Percentiles rank a stretch among this genome's conserved stretches.
Conservation (phyloP, 202 grass and related monocot species). For the Panicum hallii region DNA sequence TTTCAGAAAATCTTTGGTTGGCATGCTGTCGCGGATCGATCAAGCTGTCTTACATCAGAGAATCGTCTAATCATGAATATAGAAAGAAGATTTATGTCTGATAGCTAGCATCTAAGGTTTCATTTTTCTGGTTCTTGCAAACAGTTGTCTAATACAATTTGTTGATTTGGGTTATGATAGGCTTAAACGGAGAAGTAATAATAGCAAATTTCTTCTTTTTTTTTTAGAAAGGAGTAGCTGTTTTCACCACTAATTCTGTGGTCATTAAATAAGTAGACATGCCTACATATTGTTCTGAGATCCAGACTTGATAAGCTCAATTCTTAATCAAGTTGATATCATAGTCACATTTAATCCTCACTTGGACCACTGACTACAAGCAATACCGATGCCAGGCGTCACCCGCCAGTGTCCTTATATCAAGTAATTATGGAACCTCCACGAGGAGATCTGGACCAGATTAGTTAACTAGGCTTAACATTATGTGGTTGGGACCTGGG, state of each 20-base stretch:
- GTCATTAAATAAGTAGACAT: not conserved
- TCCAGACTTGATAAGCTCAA: not conserved
- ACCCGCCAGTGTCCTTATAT: not conserved
- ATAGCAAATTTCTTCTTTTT: not conserved
- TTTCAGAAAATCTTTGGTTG: slow-evolving; percentile 11
- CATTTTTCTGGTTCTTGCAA: not conserved
- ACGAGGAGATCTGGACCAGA: not conserved
- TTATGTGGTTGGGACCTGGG: not conserved
- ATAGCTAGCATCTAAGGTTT: not conserved
- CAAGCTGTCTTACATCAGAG: slow-evolving; percentile 26
- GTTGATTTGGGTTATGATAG: not conserved
- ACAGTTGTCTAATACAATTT: not conserved
- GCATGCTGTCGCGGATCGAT: not conserved
- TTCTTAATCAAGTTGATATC: not conserved
- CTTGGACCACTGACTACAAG: slow-evolving; percentile 2
- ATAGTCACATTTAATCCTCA: not conserved
- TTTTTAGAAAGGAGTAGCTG: not conserved
- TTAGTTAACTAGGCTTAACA: not conserved
- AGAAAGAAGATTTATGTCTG: slow-evolving; percentile 11
- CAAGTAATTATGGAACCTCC: not conserved
- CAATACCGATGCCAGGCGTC: not conserved
- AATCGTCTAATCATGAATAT: slow-evolving; percentile 12
- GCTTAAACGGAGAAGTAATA: not conserved
- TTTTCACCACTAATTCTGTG: not conserved
- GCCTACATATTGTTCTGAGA: too few species aligned